Evolutionary conservation across 257 asterid species (phyloP).

Genomic region (Mentha longifolia): DNA sequence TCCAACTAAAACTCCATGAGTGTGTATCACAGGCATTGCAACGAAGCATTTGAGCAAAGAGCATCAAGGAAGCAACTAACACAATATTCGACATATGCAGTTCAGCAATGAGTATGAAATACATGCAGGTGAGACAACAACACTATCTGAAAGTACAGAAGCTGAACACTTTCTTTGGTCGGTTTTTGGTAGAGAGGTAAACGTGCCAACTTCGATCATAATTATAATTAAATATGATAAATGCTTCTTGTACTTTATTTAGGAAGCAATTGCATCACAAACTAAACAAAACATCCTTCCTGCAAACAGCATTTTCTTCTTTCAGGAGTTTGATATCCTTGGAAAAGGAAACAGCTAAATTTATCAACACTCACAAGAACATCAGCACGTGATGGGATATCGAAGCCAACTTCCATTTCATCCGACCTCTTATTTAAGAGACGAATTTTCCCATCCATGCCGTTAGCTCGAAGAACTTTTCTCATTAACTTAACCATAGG

Average conservation of each 20-base stretch:
- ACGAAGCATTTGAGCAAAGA: conserved; percentile 10
- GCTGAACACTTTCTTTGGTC: background rate
- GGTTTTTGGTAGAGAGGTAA: background rate
- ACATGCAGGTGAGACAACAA: conserved; percentile 12
- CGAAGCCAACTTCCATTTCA: conserved; percentile 80
- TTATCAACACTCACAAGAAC: conserved; percentile 67
- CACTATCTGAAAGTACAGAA: background rate
- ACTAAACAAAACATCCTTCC: background rate
- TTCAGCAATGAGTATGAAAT: conserved; percentile 31
- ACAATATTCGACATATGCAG: conserved; percentile 9
- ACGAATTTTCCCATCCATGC: conserved; percentile 64
- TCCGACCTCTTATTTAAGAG: conserved; percentile 89
- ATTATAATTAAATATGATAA: background rate
- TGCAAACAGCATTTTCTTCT: background rate
- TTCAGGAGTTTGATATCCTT: conserved; percentile 14
- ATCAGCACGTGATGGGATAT: conserved; percentile 79
- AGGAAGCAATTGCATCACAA: conserved; percentile 21
- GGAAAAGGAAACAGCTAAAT: background rate
- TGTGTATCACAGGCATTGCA: background rate
- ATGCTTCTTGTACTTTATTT: conserved; percentile 3
- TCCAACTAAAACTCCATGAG: background rate
- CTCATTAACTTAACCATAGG: conserved; percentile 92
- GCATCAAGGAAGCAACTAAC: conserved; percentile 6
- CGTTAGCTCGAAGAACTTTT: conserved; percentile 71
- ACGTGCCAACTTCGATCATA: background rate